Percentiles rank a stretch among this genome's conserved stretches.
Conservation (phyloP, 352 stramenopile genomes). For the Phytophthora pisi region DNA sequence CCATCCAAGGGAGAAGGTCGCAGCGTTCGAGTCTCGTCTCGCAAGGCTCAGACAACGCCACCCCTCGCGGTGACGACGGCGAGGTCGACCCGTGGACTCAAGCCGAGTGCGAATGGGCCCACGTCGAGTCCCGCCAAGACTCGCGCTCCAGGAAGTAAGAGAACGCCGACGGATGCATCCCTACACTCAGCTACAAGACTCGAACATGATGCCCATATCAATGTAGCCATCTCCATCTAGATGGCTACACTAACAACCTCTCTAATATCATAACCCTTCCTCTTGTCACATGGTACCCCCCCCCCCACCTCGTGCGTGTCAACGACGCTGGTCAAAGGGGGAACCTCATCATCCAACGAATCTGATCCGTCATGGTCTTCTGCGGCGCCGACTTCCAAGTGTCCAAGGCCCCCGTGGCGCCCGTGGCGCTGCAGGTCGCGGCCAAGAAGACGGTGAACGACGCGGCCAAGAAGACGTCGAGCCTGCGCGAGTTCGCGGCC, state of each 20-base stretch:
- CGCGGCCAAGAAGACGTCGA: conserved; percentile 62
- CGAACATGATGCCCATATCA: not conserved
- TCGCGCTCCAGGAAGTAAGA: conserved; percentile 25
- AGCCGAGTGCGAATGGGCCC: conserved; percentile 73
- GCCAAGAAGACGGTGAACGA: conserved; percentile 60
- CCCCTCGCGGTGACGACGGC: conserved; percentile 26
- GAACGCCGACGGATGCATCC: not conserved
- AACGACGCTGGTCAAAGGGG: not conserved
- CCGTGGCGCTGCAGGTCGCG: conserved; percentile 40
- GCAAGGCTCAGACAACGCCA: conserved; percentile 45
- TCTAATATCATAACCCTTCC: not conserved
- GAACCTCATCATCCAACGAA: not conserved
- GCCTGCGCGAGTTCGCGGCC: conserved; percentile 59
- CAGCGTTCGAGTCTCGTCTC: conserved; percentile 40
- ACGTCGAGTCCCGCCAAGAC: conserved; percentile 66
- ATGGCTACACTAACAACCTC: not conserved
- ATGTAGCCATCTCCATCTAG: not conserved
- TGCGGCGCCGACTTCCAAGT: conserved; percentile 63
- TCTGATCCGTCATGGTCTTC: conserved; percentile 49
- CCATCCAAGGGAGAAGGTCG: conserved; percentile 16
- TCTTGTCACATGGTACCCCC: not conserved
- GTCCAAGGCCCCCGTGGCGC: conserved; percentile 58
- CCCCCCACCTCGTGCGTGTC: not conserved
- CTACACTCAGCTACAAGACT: too few species aligned
- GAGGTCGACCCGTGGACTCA: conserved; percentile 66